Base-by-base conservation (phyloP, 2,329 filamentous ascomycete genomes). In the Hypoxylon sp. region DNA sequence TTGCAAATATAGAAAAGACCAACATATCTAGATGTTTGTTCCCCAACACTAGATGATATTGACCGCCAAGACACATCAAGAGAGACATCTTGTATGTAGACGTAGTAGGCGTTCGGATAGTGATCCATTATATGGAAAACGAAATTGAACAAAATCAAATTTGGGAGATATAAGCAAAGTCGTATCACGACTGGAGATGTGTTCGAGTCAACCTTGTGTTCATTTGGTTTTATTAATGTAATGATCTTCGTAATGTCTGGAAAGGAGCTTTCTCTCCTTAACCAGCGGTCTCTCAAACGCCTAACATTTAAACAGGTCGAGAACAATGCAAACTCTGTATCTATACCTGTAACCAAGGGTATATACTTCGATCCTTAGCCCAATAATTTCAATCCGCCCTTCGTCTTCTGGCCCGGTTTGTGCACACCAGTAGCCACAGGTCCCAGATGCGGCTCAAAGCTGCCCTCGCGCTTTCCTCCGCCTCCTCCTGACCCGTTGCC, bases 381-480 rank as follows among this genome's bases (percentile, higher is more conserved):
- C 51, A 91, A 79, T 58, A 91, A 77, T 72, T 85, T 87, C 68
- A 91, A 77, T 0, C 89, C 89, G 37, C 88, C 88, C 82, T 90
- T 90, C n/a, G 87, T 91, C 83, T 90, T 91, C 74, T 88, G 86
- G 1, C 88, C 88, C 0, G 87, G 84, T 80, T 91, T 91, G 37
- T 84, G 84, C 27, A 91, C 82, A 15, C 88, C 89, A 17, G 80
- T 82, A 10, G 84, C 84, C 13, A 77, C 78, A 37, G 86, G 84
- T 0, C 87, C 87, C 6, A 88, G 75, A 53, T 81, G 80, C 6
- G 86, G 82, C 74, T 88, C 86, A 71, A 85, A 86, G 21, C 72
- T 70, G 27, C 47, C 73, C 48, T 75, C 75, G 17, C 73, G 69
- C 37, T 63, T 68, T 19, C 72, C 73, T n/a, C 39, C 39, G 2